phyloP scores from a whole-genome alignment of 768 basidiomycete genomes.

The Podaxis mareebaensis region DNA sequence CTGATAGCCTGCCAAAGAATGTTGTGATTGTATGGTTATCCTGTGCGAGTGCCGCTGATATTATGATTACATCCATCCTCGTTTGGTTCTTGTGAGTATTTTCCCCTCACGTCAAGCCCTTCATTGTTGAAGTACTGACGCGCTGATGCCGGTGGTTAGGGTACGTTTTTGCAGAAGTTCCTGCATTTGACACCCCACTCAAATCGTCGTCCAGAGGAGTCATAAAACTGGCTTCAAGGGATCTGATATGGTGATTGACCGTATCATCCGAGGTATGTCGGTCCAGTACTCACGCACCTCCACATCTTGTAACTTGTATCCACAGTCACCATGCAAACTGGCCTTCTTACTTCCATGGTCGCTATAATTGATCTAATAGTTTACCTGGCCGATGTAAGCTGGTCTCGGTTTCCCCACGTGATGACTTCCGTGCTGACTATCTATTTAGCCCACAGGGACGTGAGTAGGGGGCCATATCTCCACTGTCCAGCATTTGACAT shows the following conservation, averaged over 20 bases:
- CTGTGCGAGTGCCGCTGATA: slow-evolving; percentile 39
- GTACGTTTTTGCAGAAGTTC: neutral
- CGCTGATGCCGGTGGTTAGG: neutral
- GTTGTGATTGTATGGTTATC: slow-evolving; percentile 42
- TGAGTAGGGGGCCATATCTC: neutral
- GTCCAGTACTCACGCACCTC: neutral
- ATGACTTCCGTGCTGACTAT: neutral
- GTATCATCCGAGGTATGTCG: slow-evolving; percentile 39
- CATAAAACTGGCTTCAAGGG: slow-evolving; percentile 42
- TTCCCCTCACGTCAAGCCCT: neutral
- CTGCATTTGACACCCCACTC: neutral
- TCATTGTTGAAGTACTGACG: too few species aligned
- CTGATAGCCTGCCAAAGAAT: slow-evolving; percentile 8
- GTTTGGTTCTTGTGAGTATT: slow-evolving; percentile 42
- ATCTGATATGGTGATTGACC: slow-evolving; percentile 43
- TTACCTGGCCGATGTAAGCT: slow-evolving; percentile 30
- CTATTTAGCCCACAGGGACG: slow-evolving; percentile 15
- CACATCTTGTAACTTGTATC: neutral
- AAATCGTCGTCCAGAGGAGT: slow-evolving; percentile 26
- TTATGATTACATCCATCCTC: slow-evolving; percentile 42
- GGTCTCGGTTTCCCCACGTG: neutral
- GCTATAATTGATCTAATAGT: slow-evolving; percentile 34
- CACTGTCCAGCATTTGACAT: neutral
- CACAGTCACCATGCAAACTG: slow-evolving; percentile 39
- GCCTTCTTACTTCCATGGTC: slow-evolving; percentile 33